phyloP scores from a whole-genome alignment of 1,284 basidiomycete species.

The Vanrija pseudolonga region DNA sequence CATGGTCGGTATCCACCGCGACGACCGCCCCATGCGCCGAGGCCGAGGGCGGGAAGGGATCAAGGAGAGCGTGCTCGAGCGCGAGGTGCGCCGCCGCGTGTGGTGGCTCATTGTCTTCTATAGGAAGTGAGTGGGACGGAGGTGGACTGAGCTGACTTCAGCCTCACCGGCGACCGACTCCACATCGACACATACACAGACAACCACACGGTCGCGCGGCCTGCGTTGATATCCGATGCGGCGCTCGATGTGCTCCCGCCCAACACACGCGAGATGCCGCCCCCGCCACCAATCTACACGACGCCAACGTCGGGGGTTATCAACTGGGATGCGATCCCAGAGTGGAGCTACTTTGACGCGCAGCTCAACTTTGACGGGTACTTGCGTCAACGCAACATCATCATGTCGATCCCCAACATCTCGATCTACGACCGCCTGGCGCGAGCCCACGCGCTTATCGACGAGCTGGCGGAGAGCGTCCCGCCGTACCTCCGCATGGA shows the following conservation, averaged over 20 bases:
- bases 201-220: background rate
- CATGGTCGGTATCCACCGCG: background rate
- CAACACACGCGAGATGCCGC: background rate
- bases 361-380: background rate
- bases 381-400: background rate
- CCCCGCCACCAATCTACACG: background rate
- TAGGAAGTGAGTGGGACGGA: background rate
- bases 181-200: background rate
- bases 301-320: too few species aligned
- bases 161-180: background rate
- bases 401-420: background rate
- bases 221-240: background rate
- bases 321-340: background rate
- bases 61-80: background rate
- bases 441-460: background rate
- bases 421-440: slow-evolving; percentile 1
- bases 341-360: slow-evolving; percentile 1
- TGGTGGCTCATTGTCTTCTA: slow-evolving; percentile 1
- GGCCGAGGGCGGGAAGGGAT: too few species aligned
- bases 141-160: background rate
- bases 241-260: background rate
- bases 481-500: background rate
- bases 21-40: background rate
- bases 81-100: background rate
- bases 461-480: background rate